A percentile compares a stretch with the other conserved stretches of the same genome.
These are phyloP conservation scores for Sphaerulina musiva DNA, from an alignment of 2,329 filamentous ascomycete genomes.

Conservation along the genomic window DNA sequence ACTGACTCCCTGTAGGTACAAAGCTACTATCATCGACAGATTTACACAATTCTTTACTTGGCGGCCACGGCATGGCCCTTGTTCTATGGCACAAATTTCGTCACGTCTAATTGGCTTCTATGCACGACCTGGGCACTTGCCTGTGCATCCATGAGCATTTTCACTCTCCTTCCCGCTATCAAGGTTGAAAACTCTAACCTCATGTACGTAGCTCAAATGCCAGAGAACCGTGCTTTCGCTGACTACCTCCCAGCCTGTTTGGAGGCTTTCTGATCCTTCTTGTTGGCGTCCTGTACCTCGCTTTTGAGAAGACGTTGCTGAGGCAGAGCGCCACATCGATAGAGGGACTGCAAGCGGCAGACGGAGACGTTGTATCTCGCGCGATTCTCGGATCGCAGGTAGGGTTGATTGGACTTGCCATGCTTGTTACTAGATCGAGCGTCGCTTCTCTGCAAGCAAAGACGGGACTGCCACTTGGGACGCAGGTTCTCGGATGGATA, in stretches of 20 bases:
- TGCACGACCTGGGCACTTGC: conserved; percentile 66
- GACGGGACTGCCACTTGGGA: conserved; percentile 75
- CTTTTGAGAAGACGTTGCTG: conserved; percentile 64
- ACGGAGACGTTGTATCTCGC: conserved; percentile 48
- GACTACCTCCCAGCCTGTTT: conserved; percentile 48
- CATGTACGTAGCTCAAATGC: conserved; percentile 53
- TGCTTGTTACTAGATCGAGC: conserved; percentile 81
- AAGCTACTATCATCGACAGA: conserved; percentile 84
- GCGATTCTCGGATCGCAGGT: conserved; percentile 62
- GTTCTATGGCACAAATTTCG: conserved; percentile 65
- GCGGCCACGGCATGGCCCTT: conserved; percentile 71
- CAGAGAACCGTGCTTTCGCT: neutral
- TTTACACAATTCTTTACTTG: conserved; percentile 75
- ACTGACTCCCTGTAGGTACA: conserved; percentile 56
- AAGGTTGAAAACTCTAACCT: conserved; percentile 71
- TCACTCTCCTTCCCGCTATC: conserved; percentile 80
- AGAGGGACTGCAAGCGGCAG: conserved; percentile 26
- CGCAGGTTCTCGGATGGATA: conserved; percentile 78
- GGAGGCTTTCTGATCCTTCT: conserved; percentile 73
- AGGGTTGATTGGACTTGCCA: conserved; percentile 71
- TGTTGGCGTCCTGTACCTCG: conserved; percentile 69
- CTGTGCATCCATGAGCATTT: conserved; percentile 78
- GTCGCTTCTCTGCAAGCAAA: conserved; percentile 79
- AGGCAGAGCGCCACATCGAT: conserved; percentile 36
- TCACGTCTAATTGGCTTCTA: conserved; percentile 59